A percentile compares a stretch with the other conserved stretches of the same genome.
phyloP scores from a whole-genome alignment of 2,329 filamentous ascomycete species.

The Cladosporium sp. region DNA sequence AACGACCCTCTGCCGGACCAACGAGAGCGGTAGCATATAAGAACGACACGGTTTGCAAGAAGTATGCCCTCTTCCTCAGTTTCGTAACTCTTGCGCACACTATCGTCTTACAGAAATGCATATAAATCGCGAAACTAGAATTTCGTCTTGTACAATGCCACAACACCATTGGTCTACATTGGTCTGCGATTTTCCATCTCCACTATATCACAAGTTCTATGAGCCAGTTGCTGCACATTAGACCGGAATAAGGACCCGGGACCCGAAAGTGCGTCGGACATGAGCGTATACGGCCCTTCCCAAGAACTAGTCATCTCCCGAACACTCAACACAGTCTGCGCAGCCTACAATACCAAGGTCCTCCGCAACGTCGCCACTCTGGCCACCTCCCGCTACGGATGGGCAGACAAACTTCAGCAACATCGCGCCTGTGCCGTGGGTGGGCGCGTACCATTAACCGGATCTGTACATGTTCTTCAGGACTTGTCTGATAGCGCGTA shows the following conservation, averaged over 20 bases:
- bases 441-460: constrained; percentile 39
- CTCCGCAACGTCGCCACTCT: constrained; percentile 30
- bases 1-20: too few species aligned
- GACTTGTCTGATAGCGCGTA: constrained; percentile 33
- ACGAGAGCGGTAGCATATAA: too few species aligned
- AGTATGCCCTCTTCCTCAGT: too few species aligned
- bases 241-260: too few species aligned
- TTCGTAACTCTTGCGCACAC: neutral
- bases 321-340: constrained; percentile 34
- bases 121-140: neutral
- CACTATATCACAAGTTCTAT: too few species aligned
- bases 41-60: too few species aligned
- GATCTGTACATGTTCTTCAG: constrained; percentile 41
- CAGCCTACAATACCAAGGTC: constrained; percentile 32
- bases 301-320: neutral
- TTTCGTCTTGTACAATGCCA: neutral
- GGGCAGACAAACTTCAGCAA: constrained; percentile 41
- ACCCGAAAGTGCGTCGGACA: too few species aligned
- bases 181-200: too few species aligned
- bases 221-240: too few species aligned
- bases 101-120: neutral
- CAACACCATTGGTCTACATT: neutral
- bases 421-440: constrained; percentile 37
- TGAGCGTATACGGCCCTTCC: too few species aligned
- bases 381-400: constrained; percentile 41